Evolutionary conservation across 441 rosid species (phyloP).

Genomic region (Omphalea diandra): DNA sequence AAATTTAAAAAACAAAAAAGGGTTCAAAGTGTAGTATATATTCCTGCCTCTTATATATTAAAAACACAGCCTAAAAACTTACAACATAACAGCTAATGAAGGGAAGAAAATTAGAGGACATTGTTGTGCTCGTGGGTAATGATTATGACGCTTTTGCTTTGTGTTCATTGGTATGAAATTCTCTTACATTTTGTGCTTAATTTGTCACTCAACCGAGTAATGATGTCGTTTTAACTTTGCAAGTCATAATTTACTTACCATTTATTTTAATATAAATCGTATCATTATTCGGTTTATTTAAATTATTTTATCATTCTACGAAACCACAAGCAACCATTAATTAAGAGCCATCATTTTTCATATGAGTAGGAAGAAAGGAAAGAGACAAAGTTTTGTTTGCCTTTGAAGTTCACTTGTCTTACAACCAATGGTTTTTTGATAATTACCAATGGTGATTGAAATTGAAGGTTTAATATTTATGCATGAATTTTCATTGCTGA

Average conservation of each 20-base stretch:
- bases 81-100: not conserved
- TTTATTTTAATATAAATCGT: no score
- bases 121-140: constrained; percentile 5
- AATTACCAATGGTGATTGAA: not conserved
- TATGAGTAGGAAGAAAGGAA: constrained; percentile 33
- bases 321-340: constrained; percentile 19
- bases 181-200: constrained; percentile 10
- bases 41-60: no score
- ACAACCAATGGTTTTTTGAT: no score
- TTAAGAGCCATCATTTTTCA: constrained; percentile 15
- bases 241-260: constrained; percentile 8
- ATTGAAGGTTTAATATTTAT: not conserved
- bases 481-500: no score
- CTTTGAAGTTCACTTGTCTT: constrained; percentile 22
- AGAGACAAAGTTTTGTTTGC: constrained; percentile 25
- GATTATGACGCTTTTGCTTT: constrained; percentile 9
- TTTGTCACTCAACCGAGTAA: constrained; percentile 20
- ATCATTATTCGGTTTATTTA: not conserved
- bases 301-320: constrained; percentile 7
- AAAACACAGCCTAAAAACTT: no score
- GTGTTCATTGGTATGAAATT: constrained; percentile 7
- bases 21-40: no score
- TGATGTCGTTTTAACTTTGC: constrained; percentile 18
- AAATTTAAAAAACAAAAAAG: no score
- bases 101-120: not conserved